phyloP scores from a whole-genome alignment of 2,329 filamentous ascomycete species.

The Exophiala lecanii-corni region DNA sequence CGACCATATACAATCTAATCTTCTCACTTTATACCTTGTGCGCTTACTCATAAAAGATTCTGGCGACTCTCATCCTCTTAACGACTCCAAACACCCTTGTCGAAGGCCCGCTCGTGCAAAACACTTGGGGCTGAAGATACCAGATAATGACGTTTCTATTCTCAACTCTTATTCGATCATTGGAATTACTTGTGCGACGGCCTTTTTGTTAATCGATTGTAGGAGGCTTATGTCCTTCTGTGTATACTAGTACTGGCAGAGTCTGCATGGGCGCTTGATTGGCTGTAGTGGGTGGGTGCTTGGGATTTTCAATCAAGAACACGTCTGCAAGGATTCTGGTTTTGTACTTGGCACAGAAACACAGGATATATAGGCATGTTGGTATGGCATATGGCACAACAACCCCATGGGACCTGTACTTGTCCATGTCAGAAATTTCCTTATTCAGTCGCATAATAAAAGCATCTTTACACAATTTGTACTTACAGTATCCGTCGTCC shows the following conservation, averaged over 20 bases:
- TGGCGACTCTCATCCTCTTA: slow-evolving; percentile 6
- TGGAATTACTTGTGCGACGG: not conserved
- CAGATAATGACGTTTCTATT: no score
- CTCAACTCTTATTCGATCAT: no score
- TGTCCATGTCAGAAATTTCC: no score
- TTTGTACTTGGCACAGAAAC: not conserved
- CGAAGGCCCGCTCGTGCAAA: no score
- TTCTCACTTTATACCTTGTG: slow-evolving; percentile 23
- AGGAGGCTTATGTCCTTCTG: not conserved
- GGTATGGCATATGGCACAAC: not conserved
- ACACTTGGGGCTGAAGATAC: no score
- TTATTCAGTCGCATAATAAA: not conserved
- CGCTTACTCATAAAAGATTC: slow-evolving; percentile 23
- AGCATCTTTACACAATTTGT: not conserved
- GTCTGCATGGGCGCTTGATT: not conserved
- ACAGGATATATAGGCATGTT: not conserved
- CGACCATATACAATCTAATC: slow-evolving; percentile 19
- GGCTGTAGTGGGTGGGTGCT: not conserved
- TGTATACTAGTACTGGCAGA: not conserved
- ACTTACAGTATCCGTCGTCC: not conserved
- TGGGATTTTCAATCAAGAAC: not conserved
- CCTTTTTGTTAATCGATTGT: not conserved
- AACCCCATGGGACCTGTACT: no score
- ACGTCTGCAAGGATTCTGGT: not conserved
- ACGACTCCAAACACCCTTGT: no score